A percentile compares a stretch with the other conserved stretches of the same genome.
Evolutionary conservation across 2,329 filamentous ascomycete genomes (phyloP).

Genomic region (Cladosporium sphaerospermum): DNA sequence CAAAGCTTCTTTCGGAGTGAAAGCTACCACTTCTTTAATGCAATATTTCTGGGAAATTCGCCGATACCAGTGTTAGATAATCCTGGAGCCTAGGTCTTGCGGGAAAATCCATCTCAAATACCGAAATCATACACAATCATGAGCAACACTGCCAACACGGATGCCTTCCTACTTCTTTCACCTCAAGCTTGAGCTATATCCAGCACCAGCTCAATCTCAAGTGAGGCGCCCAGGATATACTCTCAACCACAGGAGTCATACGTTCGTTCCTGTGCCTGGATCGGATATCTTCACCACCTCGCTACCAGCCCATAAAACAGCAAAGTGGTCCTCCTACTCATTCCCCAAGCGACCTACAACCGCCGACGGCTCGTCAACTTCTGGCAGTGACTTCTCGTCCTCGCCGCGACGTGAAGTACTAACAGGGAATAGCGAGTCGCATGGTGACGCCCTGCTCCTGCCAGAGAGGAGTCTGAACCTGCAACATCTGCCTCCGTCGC

Average conservation of each 20-base stretch:
- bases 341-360: constrained; percentile 10
- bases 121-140: background rate
- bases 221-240: constrained; percentile 1
- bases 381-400: constrained; percentile 6
- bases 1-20: no score
- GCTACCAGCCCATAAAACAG: constrained; percentile 38
- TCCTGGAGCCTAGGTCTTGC: no score
- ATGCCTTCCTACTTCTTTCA: constrained; percentile 55
- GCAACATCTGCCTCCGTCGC: constrained; percentile 28
- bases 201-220: constrained; percentile 25
- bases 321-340: constrained; percentile 31
- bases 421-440: constrained; percentile 19
- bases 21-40: no score
- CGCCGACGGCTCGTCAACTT: constrained; percentile 1
- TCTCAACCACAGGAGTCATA: constrained; percentile 4
- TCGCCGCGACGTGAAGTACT: constrained; percentile 10
- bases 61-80: no score
- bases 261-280: constrained; percentile 35
- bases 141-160: background rate
- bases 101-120: background rate
- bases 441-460: constrained; percentile 31
- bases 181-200: constrained; percentile 54
- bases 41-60: no score
- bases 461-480: constrained; percentile 31
- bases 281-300: constrained; percentile 41